Evolutionary conservation across 768 basidiomycete genomes (phyloP).

Genomic region (Zangia roseola): DNA sequence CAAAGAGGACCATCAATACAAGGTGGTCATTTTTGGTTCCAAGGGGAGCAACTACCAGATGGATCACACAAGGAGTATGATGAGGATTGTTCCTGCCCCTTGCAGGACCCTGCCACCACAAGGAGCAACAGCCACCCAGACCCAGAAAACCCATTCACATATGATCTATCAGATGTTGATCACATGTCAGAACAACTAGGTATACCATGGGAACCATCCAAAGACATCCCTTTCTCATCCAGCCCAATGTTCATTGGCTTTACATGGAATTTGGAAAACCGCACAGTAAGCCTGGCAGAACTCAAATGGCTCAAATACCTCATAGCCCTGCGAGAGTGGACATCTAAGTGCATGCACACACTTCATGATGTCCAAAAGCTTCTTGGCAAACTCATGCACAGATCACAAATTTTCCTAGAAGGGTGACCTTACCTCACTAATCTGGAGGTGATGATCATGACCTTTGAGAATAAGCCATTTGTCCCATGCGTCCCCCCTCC

Average conservation of each 20-base stretch:
- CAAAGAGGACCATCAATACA: no score
- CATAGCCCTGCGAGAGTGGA: no score
- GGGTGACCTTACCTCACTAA: background rate
- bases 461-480: background rate
- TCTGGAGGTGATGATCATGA: background rate
- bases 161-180: no score
- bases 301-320: background rate
- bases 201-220: conserved; percentile 4
- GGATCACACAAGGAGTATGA: no score
- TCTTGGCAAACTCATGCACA: background rate
- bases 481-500: background rate
- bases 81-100: no score
- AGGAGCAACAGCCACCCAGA: no score
- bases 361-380: background rate
- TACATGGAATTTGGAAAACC: no score
- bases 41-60: no score
- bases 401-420: background rate
- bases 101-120: no score
- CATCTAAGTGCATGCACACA: background rate
- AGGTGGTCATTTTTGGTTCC: no score
- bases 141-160: no score
- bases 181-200: background rate
- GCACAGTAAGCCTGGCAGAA: no score
- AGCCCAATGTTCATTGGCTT: background rate
- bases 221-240: conserved; percentile 3